Conservation (phyloP, 306 rosid genomes). For the Sicyos baderoa region DNA sequence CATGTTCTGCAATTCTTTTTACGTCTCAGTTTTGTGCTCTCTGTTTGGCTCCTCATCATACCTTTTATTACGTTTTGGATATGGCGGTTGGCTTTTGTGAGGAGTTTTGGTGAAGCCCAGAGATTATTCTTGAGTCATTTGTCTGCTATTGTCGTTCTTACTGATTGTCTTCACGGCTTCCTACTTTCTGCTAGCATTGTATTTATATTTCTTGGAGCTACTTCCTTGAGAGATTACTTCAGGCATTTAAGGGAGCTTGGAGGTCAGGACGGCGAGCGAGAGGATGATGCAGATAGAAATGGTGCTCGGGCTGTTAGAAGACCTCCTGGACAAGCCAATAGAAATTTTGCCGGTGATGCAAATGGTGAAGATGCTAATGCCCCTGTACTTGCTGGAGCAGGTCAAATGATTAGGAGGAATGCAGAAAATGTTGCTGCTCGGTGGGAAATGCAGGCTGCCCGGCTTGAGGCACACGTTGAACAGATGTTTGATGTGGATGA, state of each 20-base stretch:
- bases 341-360: constrained; percentile 65
- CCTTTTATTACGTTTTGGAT: constrained; percentile 99
- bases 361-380: constrained; percentile 82
- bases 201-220: constrained; percentile 92
- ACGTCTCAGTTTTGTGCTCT: constrained; percentile 89
- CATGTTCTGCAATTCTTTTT: constrained; percentile 87
- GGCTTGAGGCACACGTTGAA: constrained; percentile 96
- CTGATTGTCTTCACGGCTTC: constrained; percentile 98
- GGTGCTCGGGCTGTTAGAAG: constrained; percentile 89
- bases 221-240: constrained; percentile 96
- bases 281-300: constrained; percentile 89
- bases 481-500: constrained; percentile 99
- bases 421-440: constrained; percentile 96
- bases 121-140: constrained; percentile 86
- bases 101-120: constrained; percentile 94
- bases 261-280: constrained; percentile 89
- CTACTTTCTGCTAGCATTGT: constrained; percentile 95
- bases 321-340: constrained; percentile 78
- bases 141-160: constrained; percentile 72
- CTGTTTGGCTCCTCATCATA: constrained; percentile 95
- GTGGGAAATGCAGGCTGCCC: constrained; percentile 99
- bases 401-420: constrained; percentile 83
- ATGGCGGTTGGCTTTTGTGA: constrained; percentile 97
- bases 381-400: constrained; percentile 85
- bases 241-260: constrained; percentile 96